Percentiles rank a stretch among this genome's conserved stretches.
These are phyloP conservation scores for Isoetes engelmannii DNA, from an alignment of 83 land plant species.

Conservation along the genomic window DNA sequence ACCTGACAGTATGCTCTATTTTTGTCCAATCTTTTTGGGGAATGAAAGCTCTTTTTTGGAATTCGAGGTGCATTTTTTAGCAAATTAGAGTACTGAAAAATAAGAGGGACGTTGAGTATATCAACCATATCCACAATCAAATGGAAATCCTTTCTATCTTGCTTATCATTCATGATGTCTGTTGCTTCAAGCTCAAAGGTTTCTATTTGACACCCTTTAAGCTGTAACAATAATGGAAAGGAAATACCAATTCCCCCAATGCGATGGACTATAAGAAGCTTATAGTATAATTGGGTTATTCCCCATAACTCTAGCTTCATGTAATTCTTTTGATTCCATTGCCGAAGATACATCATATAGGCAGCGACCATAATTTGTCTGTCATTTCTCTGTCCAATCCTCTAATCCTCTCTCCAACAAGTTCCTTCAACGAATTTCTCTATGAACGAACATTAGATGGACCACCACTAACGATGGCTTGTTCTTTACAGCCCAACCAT, in stretches of 20 bases:
- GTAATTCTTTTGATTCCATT: conserved; percentile 36
- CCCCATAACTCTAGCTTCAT: conserved; percentile 57
- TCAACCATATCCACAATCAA: conserved; percentile 82
- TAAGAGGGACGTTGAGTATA: too few species aligned
- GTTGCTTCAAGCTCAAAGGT: conserved; percentile 14
- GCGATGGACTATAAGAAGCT: conserved; percentile 74
- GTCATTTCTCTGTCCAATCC: too few species aligned
- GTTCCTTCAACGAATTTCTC: too few species aligned
- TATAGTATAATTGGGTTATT: conserved; percentile 82
- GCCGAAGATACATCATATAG: conserved; percentile 67
- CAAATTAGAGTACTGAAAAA: conserved; percentile 88
- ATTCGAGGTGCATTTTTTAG: conserved; percentile 94
- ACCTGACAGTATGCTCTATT: conserved; percentile 95
- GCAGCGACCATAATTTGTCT: conserved; percentile 66
- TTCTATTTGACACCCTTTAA: conserved; percentile 31
- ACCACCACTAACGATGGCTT: too few species aligned
- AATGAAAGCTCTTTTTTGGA: conserved; percentile 82
- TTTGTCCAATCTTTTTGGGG: conserved; percentile 85
- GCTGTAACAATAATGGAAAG: conserved; percentile 77
- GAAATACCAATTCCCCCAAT: conserved; percentile 92
- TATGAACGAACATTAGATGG: too few species aligned
- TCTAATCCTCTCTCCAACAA: too few species aligned
- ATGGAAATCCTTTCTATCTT: too few species aligned
- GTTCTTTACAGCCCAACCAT: too few species aligned
- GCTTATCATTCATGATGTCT: too few species aligned